A percentile compares a stretch with the other conserved stretches of the same genome.
These are phyloP conservation scores for Thamnidium elegans DNA, from an alignment of 192 early-diverging fungal genomes.

Conservation along the genomic window DNA sequence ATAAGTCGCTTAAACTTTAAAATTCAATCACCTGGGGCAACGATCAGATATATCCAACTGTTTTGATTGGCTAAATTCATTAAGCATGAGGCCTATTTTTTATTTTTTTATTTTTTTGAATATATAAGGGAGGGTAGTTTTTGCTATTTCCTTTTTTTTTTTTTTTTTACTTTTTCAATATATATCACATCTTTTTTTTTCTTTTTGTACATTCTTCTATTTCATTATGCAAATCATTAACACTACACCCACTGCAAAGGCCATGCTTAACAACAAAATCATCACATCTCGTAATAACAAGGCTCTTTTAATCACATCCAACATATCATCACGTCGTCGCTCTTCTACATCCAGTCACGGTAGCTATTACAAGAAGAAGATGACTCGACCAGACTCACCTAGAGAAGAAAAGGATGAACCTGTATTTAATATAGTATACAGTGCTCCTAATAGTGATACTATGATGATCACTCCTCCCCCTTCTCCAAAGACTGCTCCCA, in stretches of 20 bases:
- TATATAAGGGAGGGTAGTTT: not conserved
- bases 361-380: not conserved
- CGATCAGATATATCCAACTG: conserved; percentile 9
- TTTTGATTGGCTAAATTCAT: not conserved
- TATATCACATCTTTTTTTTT: conserved; percentile 11
- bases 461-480: conserved; percentile 20
- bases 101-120: too few species aligned
- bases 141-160: not conserved
- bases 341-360: conserved; percentile 9
- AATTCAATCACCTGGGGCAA: conserved; percentile 7
- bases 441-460: not conserved
- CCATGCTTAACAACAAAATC: conserved; percentile 7
- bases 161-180: not conserved
- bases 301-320: not conserved
- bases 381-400: not conserved
- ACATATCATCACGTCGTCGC: not conserved
- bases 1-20: conserved; percentile 6
- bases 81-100: too few species aligned
- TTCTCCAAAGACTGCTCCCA: conserved; percentile 10
- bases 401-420: not conserved
- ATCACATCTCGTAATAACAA: conserved; percentile 2
- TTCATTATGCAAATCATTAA: conserved; percentile 17
- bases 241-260: not conserved
- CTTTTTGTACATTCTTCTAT: conserved; percentile 12
- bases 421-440: not conserved